phyloP scores from a whole-genome alignment of 129 eudicot genomes.

The Heracleum sosnowskyi region DNA sequence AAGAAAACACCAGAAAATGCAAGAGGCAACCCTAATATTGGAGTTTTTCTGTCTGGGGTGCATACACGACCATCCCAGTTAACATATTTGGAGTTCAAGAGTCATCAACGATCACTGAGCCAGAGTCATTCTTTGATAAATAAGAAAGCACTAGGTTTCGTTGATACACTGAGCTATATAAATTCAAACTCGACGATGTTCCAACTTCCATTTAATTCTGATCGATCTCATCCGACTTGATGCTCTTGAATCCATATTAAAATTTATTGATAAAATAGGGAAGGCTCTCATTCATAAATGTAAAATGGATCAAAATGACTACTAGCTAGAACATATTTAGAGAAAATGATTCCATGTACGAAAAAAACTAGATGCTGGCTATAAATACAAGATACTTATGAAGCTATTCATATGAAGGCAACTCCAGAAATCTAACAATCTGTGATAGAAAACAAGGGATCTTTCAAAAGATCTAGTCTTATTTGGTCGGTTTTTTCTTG shows the following conservation, averaged over 20 bases:
- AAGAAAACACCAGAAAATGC: neutral
- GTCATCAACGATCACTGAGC: too few species aligned
- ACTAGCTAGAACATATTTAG: neutral
- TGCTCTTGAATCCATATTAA: neutral
- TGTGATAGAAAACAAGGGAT: constrained; percentile 9
- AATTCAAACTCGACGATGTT: too few species aligned
- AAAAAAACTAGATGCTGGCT: constrained; percentile 2
- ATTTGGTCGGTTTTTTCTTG: constrained; percentile 19
- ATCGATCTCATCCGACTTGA: neutral
- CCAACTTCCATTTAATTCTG: too few species aligned
- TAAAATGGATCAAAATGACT: neutral
- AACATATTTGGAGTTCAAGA: too few species aligned
- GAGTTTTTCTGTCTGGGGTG: too few species aligned
- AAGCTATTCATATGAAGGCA: neutral
- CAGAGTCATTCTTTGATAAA: too few species aligned
- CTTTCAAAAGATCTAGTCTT: constrained; percentile 15
- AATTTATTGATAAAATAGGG: too few species aligned
- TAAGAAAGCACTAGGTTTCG: too few species aligned
- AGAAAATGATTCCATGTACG: neutral
- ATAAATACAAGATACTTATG: neutral
- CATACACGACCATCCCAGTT: too few species aligned
- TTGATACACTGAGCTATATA: too few species aligned
- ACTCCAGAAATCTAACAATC: constrained; percentile 6
- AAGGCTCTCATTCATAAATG: too few species aligned
- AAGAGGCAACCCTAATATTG: neutral